phyloP scores from a whole-genome alignment of 148 eudicot genomes.

The Polygonum aviculare region DNA sequence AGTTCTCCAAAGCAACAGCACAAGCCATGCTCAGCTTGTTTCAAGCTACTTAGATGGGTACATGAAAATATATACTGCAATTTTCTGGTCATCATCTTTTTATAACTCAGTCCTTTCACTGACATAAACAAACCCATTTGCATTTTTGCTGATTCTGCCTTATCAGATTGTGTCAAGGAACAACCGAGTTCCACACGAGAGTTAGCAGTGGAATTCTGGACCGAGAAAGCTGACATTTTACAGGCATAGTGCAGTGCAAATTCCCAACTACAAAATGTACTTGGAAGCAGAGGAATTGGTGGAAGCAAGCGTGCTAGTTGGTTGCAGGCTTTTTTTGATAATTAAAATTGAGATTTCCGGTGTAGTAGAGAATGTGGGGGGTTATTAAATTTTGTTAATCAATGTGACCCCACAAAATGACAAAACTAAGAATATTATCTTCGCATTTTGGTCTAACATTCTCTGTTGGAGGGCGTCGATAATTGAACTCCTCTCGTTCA shows the following conservation, averaged over 20 bases:
- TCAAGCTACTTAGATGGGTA: constrained; percentile 5
- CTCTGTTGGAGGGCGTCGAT: not conserved
- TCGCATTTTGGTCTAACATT: not conserved
- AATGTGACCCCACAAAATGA: not conserved
- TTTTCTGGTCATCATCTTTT: not conserved
- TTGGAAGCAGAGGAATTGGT: constrained; percentile 2
- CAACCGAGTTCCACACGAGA: not conserved
- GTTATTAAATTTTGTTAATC: not conserved
- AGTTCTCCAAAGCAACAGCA: not conserved
- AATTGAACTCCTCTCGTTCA: not conserved
- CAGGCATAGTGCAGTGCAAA: not conserved
- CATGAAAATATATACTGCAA: not conserved
- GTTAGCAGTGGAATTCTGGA: not conserved
- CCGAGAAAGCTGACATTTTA: not conserved
- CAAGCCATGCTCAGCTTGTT: not conserved
- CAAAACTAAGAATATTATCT: not conserved
- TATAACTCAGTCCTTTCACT: not conserved
- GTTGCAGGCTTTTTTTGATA: constrained; percentile 2
- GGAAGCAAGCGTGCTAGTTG: constrained; percentile 5
- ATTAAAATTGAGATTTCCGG: not conserved
- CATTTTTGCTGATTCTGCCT: not conserved
- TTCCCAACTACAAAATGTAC: not conserved
- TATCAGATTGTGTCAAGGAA: not conserved
- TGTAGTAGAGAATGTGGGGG: not conserved
- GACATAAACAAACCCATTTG: not conserved